These are phyloP conservation scores for Dioscorea cayenensis DNA, from an alignment of 116 monocot genomes.

Conservation along the genomic window DNA sequence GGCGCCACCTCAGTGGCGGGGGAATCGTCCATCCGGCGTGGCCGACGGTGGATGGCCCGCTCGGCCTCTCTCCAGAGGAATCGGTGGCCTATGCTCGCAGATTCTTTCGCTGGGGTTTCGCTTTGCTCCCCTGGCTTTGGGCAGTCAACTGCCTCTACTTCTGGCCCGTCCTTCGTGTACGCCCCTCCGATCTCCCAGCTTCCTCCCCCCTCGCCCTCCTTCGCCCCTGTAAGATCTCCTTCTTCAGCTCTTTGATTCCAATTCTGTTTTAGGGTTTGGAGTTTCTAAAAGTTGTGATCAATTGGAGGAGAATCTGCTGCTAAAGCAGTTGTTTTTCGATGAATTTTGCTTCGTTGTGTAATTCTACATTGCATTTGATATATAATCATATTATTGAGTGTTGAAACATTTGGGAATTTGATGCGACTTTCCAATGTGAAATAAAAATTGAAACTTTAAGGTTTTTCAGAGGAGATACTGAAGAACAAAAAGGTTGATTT, in stretches of 20 bases:
- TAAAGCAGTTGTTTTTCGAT: too few relatives aligned
- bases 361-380: too few relatives aligned
- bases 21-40: conserved; percentile 12
- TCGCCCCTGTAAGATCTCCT: conserved; percentile 51
- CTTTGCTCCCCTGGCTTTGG: conserved; percentile 82
- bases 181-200: conserved; percentile 5
- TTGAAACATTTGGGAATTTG: too few relatives aligned
- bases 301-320: too few relatives aligned
- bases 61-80: conserved; percentile 51
- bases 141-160: conserved; percentile 90
- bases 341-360: too few relatives aligned
- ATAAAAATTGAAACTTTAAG: too few relatives aligned
- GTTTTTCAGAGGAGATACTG: too few relatives aligned
- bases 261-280: background rate
- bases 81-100: conserved; percentile 51
- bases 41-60: conserved; percentile 88
- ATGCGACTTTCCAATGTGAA: too few relatives aligned
- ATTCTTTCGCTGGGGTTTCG: conserved; percentile 73
- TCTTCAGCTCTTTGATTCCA: background rate
- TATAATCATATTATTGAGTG: too few relatives aligned
- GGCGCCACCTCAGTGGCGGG: background rate
- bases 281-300: too few relatives aligned
- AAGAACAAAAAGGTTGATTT: too few relatives aligned
- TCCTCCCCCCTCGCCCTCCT: conserved; percentile 21
- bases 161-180: conserved; percentile 70